These are phyloP conservation scores for Xylariaceae sp. DNA, from an alignment of 2,329 filamentous ascomycete genomes.

Conservation along the genomic window DNA sequence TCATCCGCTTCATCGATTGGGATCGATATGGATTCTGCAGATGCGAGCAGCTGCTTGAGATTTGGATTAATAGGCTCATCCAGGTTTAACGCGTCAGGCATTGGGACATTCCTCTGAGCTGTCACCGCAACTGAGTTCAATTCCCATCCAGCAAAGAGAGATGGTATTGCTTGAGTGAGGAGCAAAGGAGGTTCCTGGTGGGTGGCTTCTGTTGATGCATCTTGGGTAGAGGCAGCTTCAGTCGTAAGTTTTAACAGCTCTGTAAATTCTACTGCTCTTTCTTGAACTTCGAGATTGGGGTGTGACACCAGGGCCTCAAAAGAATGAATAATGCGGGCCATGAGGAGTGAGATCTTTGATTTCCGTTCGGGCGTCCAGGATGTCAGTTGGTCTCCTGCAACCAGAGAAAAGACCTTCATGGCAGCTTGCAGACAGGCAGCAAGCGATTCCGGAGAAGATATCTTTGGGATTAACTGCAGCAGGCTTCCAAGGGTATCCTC, in stretches of 20 bases:
- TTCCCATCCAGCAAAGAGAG: conserved; percentile 82
- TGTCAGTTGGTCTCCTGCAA: conserved; percentile 66
- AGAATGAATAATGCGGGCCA: conserved; percentile 80
- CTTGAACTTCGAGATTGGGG: conserved; percentile 90
- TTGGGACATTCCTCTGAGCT: conserved; percentile 84
- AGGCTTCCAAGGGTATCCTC: conserved; percentile 74
- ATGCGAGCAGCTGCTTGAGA: conserved; percentile 67
- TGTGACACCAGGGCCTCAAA: conserved; percentile 79
- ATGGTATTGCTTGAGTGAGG: conserved; percentile 87
- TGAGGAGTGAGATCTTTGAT: conserved; percentile 73
- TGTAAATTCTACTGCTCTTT: conserved; percentile 88
- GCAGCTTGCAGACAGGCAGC: conserved; percentile 80
- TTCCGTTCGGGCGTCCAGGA: conserved; percentile 76
- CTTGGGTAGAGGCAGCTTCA: conserved; percentile 75
- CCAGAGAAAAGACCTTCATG: conserved; percentile 78
- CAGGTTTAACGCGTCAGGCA: conserved; percentile 75
- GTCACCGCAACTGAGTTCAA: conserved; percentile 85
- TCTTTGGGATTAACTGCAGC: conserved; percentile 64
- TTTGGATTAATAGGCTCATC: conserved; percentile 81
- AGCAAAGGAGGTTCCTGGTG: conserved; percentile 76
- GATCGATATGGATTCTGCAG: conserved; percentile 53
- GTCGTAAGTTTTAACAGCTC: conserved; percentile 86
- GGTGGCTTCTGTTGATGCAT: conserved; percentile 54
- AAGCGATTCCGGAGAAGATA: conserved; percentile 67
- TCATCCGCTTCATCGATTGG: conserved; percentile 62